Conservation (phyloP, 83 land plant genomes). For the Picea abies region DNA sequence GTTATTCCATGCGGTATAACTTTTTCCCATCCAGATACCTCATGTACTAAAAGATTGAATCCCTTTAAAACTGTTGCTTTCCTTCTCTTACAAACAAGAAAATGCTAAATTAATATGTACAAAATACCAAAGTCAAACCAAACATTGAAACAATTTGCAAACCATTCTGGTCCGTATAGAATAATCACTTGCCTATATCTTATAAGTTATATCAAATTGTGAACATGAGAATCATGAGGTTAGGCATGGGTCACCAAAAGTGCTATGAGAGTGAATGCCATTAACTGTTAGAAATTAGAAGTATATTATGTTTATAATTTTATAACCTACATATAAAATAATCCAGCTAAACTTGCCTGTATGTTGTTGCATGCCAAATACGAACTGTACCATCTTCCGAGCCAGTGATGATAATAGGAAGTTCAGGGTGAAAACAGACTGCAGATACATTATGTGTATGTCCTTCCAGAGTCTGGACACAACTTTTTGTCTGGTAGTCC, state of each 20-base stretch:
- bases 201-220: neutral
- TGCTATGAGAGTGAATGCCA: neutral
- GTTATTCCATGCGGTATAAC: too few species aligned
- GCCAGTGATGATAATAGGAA: constrained; percentile 96
- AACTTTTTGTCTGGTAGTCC: constrained; percentile 98
- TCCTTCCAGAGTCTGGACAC: constrained; percentile 98
- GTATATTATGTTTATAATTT: neutral
- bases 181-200: too few species aligned
- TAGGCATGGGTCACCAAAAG: neutral
- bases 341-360: constrained; percentile 43
- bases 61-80: neutral
- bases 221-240: neutral
- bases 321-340: neutral
- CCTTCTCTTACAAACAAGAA: neutral
- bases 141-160: neutral
- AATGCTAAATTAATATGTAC: neutral
- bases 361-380: constrained; percentile 95
- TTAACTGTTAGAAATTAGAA: neutral
- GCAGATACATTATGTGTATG: constrained; percentile 99
- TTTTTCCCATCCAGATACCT: too few species aligned
- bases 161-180: neutral
- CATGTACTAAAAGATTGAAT: too few species aligned
- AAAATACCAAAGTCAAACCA: neutral
- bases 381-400: constrained; percentile 99
- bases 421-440: constrained; percentile 96